Evolutionary conservation across 139 green algal species (phyloP), one percentile per base, ranked within the genome.

Genomic region (Chara braunii): DNA sequence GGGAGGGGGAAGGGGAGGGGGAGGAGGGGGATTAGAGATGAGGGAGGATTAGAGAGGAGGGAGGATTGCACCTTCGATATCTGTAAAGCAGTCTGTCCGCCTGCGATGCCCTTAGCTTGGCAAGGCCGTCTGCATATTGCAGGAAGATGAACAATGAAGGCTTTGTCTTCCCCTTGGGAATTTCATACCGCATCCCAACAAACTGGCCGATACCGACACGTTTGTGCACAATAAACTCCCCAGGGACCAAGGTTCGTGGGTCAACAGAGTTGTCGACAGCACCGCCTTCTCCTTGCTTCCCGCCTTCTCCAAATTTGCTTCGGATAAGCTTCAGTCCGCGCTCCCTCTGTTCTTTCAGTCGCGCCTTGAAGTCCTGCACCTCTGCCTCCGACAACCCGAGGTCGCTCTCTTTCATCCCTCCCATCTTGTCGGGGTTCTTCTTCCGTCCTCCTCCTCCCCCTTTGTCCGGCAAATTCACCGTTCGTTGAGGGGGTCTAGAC

Each of bases 151-250:
- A 74, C 40, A 50, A 59, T 9, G 58, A 48, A 18, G 24, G 52
- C 30, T 55, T 32, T 11, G 43, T 30, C 28, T 67, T 65, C 18
- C 44, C 68, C 51, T 28, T 34, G 24, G 43, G 30, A 33, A 44
- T 23, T 32, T 72, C 48, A 23, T 32, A n/a, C 40, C 35, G 1
- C 0, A 68, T 28, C n/a, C 37, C 51, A 9, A 56, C 26, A 32
- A 73, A 72, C 14, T 31, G n/a, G 2, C 60, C 26, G 22, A 77
- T 60, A 12, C 68, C 59, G 2, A 70, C 14, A 24, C 45, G 43
- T 33, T 77, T 66, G 40, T 77, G 68, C 24, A 77, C 68, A 9
- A 77, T 37, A 18, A 57, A 57, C 3, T 77, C 60, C 1, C 61
- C 68, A 5, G 61, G 37, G 3, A 61, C 23, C 12, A 77, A 37